phyloP scores from a whole-genome alignment of 2,329 filamentous ascomycete species.

The Alternaria incomplexa region DNA sequence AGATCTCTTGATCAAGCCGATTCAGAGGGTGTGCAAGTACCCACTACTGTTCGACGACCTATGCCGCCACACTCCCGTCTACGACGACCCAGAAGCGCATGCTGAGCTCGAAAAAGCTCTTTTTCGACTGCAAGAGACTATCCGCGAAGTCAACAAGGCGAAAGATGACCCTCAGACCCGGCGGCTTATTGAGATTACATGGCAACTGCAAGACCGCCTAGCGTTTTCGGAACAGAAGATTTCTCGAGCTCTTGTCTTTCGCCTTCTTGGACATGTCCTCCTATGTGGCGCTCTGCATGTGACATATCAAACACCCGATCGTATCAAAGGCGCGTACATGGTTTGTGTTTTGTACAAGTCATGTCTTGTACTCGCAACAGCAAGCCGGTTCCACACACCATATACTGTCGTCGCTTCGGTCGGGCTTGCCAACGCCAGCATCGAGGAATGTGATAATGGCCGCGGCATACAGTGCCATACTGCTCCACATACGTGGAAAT shows the following conservation, averaged over 20 bases:
- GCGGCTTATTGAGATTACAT: slow-evolving; percentile 77
- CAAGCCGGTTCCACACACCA: slow-evolving; percentile 66
- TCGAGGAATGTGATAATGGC: slow-evolving; percentile 78
- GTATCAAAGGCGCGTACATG: slow-evolving; percentile 79
- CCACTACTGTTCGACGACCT: slow-evolving; percentile 85
- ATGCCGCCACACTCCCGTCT: slow-evolving; percentile 79
- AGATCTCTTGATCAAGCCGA: slow-evolving; percentile 93
- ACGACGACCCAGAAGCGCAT: slow-evolving; percentile 83
- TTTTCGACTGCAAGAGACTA: slow-evolving; percentile 73
- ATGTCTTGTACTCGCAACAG: slow-evolving; percentile 76
- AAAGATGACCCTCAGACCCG: slow-evolving; percentile 76
- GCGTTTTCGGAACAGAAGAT: slow-evolving; percentile 68
- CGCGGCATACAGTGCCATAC: slow-evolving; percentile 85
- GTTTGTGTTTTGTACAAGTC: slow-evolving; percentile 83
- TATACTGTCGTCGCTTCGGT: slow-evolving; percentile 81
- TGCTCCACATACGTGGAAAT: slow-evolving; percentile 88
- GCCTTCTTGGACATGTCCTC: slow-evolving; percentile 78
- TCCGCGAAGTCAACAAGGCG: slow-evolving; percentile 81
- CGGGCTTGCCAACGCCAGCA: slow-evolving; percentile 66
- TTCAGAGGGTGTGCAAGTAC: slow-evolving; percentile 91
- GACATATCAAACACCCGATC: slow-evolving; percentile 75
- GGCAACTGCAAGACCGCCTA: slow-evolving; percentile 82
- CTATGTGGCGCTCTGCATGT: slow-evolving; percentile 84
- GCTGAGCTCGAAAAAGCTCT: slow-evolving; percentile 78
- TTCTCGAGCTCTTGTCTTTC: slow-evolving; percentile 61